Evolutionary conservation across 352 stramenopile genomes (phyloP).

Genomic region (Peronospora destructor): DNA sequence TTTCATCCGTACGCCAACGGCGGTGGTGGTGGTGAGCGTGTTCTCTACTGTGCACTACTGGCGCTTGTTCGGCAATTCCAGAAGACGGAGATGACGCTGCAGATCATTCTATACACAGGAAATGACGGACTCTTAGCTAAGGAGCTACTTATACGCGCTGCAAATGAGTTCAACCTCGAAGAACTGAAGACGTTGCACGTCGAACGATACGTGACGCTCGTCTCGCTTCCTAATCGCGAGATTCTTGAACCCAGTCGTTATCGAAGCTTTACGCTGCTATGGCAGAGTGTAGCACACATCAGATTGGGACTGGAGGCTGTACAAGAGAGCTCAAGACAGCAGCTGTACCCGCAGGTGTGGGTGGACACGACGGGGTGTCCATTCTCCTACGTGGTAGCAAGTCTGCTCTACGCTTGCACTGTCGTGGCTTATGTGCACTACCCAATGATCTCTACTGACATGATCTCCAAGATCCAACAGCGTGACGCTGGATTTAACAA

Average conservation of each 20-base stretch:
- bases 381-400: slow-evolving; percentile 94
- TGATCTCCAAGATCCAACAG: slow-evolving; percentile 92
- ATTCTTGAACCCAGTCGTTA: slow-evolving; percentile 76
- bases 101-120: slow-evolving; percentile 64
- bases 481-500: slow-evolving; percentile 93
- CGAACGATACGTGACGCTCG: slow-evolving; percentile 53
- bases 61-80: slow-evolving; percentile 61
- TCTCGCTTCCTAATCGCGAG: slow-evolving; percentile 59
- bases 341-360: slow-evolving; percentile 85
- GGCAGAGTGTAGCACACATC: slow-evolving; percentile 93
- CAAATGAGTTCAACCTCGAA: slow-evolving; percentile 83
- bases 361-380: slow-evolving; percentile 96
- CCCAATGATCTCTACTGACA: slow-evolving; percentile 98
- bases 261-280: slow-evolving; percentile 91
- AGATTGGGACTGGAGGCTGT: slow-evolving; percentile 87
- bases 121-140: slow-evolving; percentile 58
- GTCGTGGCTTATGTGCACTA: slow-evolving; percentile 98
- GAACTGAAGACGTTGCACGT: slow-evolving; percentile 51
- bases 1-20: slow-evolving; percentile 94
- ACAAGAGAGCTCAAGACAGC: slow-evolving; percentile 30
- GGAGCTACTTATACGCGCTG: slow-evolving; percentile 69
- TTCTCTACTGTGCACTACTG: slow-evolving; percentile 95
- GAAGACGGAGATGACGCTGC: slow-evolving; percentile 15
- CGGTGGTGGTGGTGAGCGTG: slow-evolving; percentile 95
- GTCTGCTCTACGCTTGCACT: slow-evolving; percentile 68